These are phyloP conservation scores for Pulicaria dysenterica DNA, from an alignment of 129 eudicot genomes.

Conservation along the genomic window DNA sequence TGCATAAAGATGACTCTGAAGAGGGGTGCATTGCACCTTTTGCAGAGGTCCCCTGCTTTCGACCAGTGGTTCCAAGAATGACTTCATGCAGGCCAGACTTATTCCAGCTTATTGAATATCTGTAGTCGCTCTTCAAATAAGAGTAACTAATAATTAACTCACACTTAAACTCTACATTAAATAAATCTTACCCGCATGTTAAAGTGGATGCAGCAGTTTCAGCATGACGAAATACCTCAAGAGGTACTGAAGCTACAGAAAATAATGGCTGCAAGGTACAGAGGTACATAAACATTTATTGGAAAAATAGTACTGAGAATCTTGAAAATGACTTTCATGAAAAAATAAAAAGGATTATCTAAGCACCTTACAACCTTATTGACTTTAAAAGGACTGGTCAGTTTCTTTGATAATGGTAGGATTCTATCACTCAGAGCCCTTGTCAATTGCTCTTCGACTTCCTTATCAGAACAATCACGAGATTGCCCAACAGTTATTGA, in stretches of 20 bases:
- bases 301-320: constrained; percentile 2
- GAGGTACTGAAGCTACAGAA: constrained; percentile 74
- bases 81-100: constrained; percentile 81
- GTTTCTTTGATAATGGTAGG: constrained; percentile 52
- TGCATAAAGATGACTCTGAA: constrained; percentile 89
- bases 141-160: not conserved
- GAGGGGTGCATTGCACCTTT: constrained; percentile 81
- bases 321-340: not conserved
- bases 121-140: constrained; percentile 5
- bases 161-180: not conserved
- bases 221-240: constrained; percentile 83
- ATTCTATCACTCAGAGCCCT: constrained; percentile 74
- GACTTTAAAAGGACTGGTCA: constrained; percentile 71
- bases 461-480: constrained; percentile 43
- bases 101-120: constrained; percentile 85
- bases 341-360: constrained; percentile 20
- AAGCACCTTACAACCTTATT: constrained; percentile 79
- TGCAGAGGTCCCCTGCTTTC: constrained; percentile 92
- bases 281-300: constrained; percentile 26
- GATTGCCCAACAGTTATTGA: constrained; percentile 82
- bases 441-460: constrained; percentile 54
- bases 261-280: constrained; percentile 62
- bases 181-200: constrained; percentile 78
- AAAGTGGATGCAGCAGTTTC: constrained; percentile 74
- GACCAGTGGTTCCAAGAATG: constrained; percentile 91